Evolutionary conservation across 2,329 filamentous ascomycete species (phyloP).

Genomic region (Aspergillus floridensis): DNA sequence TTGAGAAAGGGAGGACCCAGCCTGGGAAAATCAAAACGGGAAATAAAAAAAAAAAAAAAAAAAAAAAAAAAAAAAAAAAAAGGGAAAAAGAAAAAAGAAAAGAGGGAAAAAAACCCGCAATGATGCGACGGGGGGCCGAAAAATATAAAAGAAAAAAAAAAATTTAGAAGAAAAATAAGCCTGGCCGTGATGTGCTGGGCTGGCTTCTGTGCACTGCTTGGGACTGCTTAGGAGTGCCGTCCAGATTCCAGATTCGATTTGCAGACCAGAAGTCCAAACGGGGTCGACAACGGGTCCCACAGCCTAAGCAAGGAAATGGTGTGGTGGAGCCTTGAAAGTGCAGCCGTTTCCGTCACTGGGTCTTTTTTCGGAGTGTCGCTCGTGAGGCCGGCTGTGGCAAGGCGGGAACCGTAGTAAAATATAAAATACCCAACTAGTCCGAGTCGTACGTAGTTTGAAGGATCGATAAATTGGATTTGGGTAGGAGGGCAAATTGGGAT

Average conservation of each 20-base stretch:
- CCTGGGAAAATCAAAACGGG: slow-evolving; percentile 2
- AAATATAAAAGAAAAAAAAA: slow-evolving; percentile 10
- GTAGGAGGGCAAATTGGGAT: neutral
- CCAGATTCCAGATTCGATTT: slow-evolving; percentile 38
- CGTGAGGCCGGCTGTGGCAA: slow-evolving; percentile 21
- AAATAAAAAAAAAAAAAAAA: slow-evolving; percentile 13
- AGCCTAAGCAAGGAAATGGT: slow-evolving; percentile 10
- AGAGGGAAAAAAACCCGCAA: neutral
- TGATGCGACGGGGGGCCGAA: neutral
- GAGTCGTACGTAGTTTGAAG: neutral
- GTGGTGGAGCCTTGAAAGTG: slow-evolving; percentile 11
- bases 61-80: too few species aligned
- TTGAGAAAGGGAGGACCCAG: neutral
- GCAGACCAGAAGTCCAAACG: slow-evolving; percentile 38
- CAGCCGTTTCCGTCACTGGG: slow-evolving; percentile 32
- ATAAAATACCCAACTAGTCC: neutral
- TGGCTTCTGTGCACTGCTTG: too few species aligned
- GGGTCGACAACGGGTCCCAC: slow-evolving; percentile 45
- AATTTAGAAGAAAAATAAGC: slow-evolving; percentile 21
- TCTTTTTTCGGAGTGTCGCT: slow-evolving; percentile 8
- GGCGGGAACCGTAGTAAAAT: neutral
- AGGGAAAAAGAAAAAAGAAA: slow-evolving; percentile 9
- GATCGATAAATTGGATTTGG: neutral
- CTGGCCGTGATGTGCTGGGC: slow-evolving; percentile 23
- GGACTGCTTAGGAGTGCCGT: too few species aligned